Evolutionary conservation across 345 rosid species (phyloP).

Genomic region (Populus pruinosa): DNA sequence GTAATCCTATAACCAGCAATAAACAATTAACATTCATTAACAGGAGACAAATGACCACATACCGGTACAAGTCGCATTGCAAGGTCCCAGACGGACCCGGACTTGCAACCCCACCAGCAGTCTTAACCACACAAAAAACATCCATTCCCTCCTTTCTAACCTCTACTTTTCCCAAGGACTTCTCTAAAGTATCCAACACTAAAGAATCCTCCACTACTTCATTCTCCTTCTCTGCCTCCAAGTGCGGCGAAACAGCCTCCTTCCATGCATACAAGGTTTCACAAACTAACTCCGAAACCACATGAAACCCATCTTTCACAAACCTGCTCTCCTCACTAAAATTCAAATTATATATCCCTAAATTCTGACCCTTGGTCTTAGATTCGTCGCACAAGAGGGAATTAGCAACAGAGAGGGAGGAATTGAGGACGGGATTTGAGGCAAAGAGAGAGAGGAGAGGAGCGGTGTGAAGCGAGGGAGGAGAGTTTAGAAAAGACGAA

Average conservation of each 20-base stretch:
- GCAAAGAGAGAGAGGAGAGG: conserved; percentile 36
- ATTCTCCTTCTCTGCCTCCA: conserved; percentile 76
- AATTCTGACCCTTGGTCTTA: neutral
- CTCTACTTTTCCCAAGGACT: conserved; percentile 43
- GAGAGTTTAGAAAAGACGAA: conserved; percentile 65
- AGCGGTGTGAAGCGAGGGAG: conserved; percentile 53
- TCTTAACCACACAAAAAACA: conserved; percentile 67
- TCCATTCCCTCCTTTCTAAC: conserved; percentile 23
- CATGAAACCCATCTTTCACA: conserved; percentile 19
- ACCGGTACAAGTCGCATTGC: conserved; percentile 91
- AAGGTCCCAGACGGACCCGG: conserved; percentile 89
- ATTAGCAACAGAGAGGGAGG: conserved; percentile 55
- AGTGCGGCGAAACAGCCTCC: conserved; percentile 86
- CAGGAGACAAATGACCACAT: neutral
- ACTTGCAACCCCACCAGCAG: conserved; percentile 96
- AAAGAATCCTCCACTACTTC: conserved; percentile 43
- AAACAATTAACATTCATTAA: neutral
- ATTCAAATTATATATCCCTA: conserved; percentile 49
- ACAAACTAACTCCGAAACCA: conserved; percentile 48
- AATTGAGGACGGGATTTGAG: conserved; percentile 55
- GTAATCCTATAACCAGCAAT: no score
- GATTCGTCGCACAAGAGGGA: conserved; percentile 17
- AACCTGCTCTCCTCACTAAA: conserved; percentile 39
- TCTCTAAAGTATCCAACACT: conserved; percentile 45
- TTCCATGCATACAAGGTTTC: conserved; percentile 78